These are phyloP conservation scores for Phytopythium aichiense DNA, from an alignment of 352 stramenopile genomes.

Conservation along the genomic window DNA sequence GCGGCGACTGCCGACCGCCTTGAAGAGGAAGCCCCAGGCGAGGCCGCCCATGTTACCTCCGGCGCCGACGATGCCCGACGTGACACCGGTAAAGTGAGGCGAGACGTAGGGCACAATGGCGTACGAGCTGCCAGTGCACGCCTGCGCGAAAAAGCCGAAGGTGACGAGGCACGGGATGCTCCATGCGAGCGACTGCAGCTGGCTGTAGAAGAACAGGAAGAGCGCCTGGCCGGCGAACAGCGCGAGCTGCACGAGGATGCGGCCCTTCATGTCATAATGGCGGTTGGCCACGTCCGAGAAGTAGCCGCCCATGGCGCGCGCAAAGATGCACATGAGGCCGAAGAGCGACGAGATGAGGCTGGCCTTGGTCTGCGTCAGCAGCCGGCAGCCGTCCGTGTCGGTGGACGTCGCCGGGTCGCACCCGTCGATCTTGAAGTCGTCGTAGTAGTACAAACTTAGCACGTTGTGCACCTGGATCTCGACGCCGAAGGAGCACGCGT, in stretches of 20 bases:
- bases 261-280: conserved; percentile 70
- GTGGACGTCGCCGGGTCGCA: conserved; percentile 21
- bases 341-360: conserved; percentile 89
- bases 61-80: conserved; percentile 49
- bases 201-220: conserved; percentile 83
- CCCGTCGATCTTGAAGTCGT: conserved; percentile 63
- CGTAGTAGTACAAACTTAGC: conserved; percentile 87
- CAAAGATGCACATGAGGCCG: conserved; percentile 91
- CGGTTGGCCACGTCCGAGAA: conserved; percentile 74
- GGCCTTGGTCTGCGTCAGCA: conserved; percentile 37
- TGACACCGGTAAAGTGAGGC: conserved; percentile 29
- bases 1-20: conserved; percentile 20
- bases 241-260: conserved; percentile 72
- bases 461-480: conserved; percentile 94
- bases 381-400: conserved; percentile 15
- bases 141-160: conserved; percentile 86
- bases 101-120: conserved; percentile 58
- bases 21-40: conserved; percentile 46
- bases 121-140: conserved; percentile 40
- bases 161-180: conserved; percentile 81
- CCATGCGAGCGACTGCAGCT: conserved; percentile 28
- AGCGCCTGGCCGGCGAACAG: conserved; percentile 68
- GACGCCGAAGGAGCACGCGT: conserved; percentile 91
- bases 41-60: conserved; percentile 45
- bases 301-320: conserved; percentile 79